Evolutionary conservation across 2,329 filamentous ascomycete species (phyloP).

Genomic region (Ophiostoma pallidulum): DNA sequence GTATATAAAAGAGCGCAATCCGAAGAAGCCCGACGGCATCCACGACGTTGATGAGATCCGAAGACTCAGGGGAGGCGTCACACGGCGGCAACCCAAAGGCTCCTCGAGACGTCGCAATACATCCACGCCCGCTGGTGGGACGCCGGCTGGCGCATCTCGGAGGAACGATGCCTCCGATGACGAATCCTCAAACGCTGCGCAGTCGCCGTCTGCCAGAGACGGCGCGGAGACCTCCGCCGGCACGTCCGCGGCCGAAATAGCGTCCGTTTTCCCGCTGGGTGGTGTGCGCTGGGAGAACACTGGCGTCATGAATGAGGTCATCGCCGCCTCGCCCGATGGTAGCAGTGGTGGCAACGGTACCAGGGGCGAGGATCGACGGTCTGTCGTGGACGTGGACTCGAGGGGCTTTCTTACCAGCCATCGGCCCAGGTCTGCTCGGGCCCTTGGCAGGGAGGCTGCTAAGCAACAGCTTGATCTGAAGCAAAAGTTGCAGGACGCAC

Average conservation of each 20-base stretch:
- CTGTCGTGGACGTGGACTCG: not conserved
- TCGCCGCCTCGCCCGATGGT: conserved; percentile 38
- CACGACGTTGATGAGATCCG: conserved; percentile 86
- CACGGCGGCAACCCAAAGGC: conserved; percentile 68
- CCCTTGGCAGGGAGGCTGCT: conserved; percentile 40
- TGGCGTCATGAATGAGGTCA: conserved; percentile 68
- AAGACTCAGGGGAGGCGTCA: conserved; percentile 75
- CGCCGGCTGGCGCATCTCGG: conserved; percentile 33
- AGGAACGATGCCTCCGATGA: conserved; percentile 34
- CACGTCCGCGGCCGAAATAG: conserved; percentile 34
- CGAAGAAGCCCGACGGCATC: conserved; percentile 74
- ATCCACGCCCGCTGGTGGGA: conserved; percentile 50
- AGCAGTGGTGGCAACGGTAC: conserved; percentile 25
- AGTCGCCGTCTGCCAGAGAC: conserved; percentile 31
- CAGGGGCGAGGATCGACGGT: not conserved
- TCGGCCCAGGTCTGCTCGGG: conserved; percentile 30
- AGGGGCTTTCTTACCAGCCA: conserved; percentile 26
- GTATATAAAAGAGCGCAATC: conserved; percentile 89
- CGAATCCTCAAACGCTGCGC: conserved; percentile 23
- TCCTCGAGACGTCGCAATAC: conserved; percentile 50
- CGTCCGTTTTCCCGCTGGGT: conserved; percentile 39
- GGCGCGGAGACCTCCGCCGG: conserved; percentile 35
- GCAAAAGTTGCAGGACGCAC: conserved; percentile 56
- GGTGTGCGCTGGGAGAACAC: conserved; percentile 64
- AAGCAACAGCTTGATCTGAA: conserved; percentile 56